Evolutionary conservation across 352 stramenopile genomes (phyloP), one percentile per base, ranked within the genome.

Genomic region (Pythium apleroticum): DNA sequence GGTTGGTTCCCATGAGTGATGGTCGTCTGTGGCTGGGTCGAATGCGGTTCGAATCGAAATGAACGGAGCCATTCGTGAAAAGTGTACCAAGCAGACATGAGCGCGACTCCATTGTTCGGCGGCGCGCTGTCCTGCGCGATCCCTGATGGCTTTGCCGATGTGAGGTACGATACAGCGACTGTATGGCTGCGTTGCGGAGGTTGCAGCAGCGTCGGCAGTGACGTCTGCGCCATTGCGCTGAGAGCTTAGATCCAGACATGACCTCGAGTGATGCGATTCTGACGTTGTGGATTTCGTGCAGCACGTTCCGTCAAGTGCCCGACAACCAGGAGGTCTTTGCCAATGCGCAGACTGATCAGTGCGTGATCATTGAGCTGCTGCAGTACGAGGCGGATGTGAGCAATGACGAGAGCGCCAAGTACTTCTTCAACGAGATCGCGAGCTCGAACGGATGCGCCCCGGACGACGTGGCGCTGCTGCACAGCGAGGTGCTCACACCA

Each of bases 301-400:
- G 76, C 66, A 67, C 74, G 22, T 95, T 96, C 62, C 87, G 87
- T 12, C 85, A 96, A 65, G 86, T 96, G 28, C 87, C 87, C 0
- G 85, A 96, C 69, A 94, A 96, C 67, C 87, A 96, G 65, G 87
- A 96, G 56, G 87, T 96, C 28, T 96, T 94, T 72, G 84, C 87
- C 30, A 88, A 96, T 35, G 80, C 81, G 19, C 60, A 75, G 28
- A 93, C 79, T 2, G 87, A 96, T 59, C 85, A 91, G 63, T 91
- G 81, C 66, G 72, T 96, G 33, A 94, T 96, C 65, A 62, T 96
- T 6, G 87, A 96, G 69, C 75, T 95, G 27, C 67, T 94, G 60
- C 76, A 94, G 59, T 84, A 81, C 57, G 84, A 94, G 63, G 60
- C 67, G 27, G 66, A 50, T 24, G 75, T 93, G 45, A 28, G 39